Evolutionary conservation across 1,284 basidiomycete species (phyloP).

Genomic region (Microbotryomycetes sp.): DNA sequence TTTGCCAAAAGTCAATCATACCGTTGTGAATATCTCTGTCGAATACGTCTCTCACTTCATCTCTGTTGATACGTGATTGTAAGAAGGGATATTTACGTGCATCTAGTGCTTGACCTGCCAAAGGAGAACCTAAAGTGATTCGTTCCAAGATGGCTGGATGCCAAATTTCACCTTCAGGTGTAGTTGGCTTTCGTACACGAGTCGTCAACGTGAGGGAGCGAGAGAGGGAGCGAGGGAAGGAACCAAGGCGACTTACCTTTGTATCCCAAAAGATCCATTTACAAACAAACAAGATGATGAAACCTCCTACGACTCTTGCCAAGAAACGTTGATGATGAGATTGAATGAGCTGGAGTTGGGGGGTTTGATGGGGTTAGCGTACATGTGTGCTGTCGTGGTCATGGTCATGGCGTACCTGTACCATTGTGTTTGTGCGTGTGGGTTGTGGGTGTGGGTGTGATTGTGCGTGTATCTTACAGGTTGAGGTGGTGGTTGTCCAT

Average conservation of each 20-base stretch:
- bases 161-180: slow-evolving; percentile 38
- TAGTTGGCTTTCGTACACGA: slow-evolving; percentile 20
- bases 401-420: too few relatives aligned
- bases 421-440: too few relatives aligned
- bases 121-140: slow-evolving; percentile 58
- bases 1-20: slow-evolving; percentile 76
- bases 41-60: slow-evolving; percentile 68
- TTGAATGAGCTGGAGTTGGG: slow-evolving; percentile 21
- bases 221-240: not conserved
- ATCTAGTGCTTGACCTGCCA: slow-evolving; percentile 67
- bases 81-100: slow-evolving; percentile 77
- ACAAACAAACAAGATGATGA: slow-evolving; percentile 16
- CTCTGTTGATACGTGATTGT: slow-evolving; percentile 57
- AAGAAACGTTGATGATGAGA: slow-evolving; percentile 25
- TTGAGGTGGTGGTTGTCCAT: not conserved
- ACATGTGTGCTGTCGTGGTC: not conserved
- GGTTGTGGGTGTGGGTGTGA: too few relatives aligned
- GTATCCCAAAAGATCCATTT: slow-evolving; percentile 35
- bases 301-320: slow-evolving; percentile 8
- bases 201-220: not conserved
- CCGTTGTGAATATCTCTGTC: slow-evolving; percentile 67
- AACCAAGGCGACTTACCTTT: slow-evolving; percentile 15
- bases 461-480: too few relatives aligned
- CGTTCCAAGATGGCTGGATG: slow-evolving; percentile 59
- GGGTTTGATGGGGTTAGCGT: not conserved